Evolutionary conservation across 495 filamentous ascomycete genomes (phyloP), one percentile per base, ranked within the genome.

Genomic region (Penicillium psychrofluorescens): DNA sequence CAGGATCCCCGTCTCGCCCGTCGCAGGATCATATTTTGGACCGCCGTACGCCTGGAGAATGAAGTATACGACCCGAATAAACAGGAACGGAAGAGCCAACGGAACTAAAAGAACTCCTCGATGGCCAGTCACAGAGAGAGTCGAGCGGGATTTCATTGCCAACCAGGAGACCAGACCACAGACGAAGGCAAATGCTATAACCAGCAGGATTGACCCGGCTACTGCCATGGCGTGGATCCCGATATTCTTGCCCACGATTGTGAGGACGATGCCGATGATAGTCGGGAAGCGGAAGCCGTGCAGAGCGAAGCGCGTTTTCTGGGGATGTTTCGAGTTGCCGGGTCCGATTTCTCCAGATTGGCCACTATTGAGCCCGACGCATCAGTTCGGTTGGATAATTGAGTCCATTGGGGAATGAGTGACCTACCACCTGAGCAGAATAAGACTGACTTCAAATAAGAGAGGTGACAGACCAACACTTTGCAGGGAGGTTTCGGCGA

Each of bases 381-480:
- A 22, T 22, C 22, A 22, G 22, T 6, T 22, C 22, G 22, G 22
- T 22, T 22, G 22, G 22, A 3, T 22, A 4, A 22, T 6, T 4
- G 22, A 22, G 22, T 22, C 22, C 2, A 6, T 22, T 6, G 4
- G 22, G 22, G 4, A 22, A 6, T 22, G 22, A 4, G 22, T 7
- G 11, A 32, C 51, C 29, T 58, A 66, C 63, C 58, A 55, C 51
- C 55, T 41, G 35, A 66, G 37, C 40, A 66, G 46, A 16, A 66
- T 44, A 15, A 66, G 38, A 38, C 60, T 64, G 28, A 64, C 58
- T 51, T 66, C 63, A 36, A 66, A 62, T 15, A 66, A 44, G 27
- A 66, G 53, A 30, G 61, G 61, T 35, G 63, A 64, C 14, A 66
- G 58, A 9, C 62, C 62, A 29, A 60, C 53, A 15, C 58, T 55